Evolutionary conservation across 371 early-diverging fungal species (phyloP).

Genomic region (Encephalitozoon romaleae): DNA sequence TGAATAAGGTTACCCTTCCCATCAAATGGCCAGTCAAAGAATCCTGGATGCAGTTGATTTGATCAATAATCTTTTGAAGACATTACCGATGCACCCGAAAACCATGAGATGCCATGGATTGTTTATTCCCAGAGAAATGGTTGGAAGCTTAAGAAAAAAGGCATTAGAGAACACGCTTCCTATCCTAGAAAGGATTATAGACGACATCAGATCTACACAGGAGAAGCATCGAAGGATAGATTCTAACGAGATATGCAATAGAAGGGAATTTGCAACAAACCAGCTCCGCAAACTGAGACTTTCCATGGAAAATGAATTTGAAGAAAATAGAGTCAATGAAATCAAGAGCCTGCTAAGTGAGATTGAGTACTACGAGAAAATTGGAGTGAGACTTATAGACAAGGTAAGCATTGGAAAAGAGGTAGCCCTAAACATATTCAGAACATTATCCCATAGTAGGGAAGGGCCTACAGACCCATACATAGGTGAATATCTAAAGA

Average conservation of each 20-base stretch:
- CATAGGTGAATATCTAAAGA: constrained; percentile 12
- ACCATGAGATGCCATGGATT: neutral
- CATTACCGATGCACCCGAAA: neutral
- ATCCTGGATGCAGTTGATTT: neutral
- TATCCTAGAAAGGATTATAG: neutral
- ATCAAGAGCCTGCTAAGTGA: neutral
- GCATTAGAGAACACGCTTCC: neutral
- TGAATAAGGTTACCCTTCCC: neutral
- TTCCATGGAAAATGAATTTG: neutral
- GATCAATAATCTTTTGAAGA: neutral
- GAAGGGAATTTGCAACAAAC: neutral
- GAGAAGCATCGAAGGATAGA: neutral
- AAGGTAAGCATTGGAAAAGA: constrained; percentile 1
- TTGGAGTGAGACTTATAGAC: neutral
- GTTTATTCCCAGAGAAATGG: neutral
- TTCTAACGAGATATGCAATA: neutral
- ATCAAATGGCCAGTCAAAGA: neutral
- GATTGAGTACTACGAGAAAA: constrained; percentile 9
- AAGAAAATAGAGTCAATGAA: neutral
- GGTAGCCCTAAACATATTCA: constrained; percentile 4
- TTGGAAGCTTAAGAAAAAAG: neutral
- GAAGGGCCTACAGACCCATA: neutral
- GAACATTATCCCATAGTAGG: neutral
- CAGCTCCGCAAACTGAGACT: neutral
- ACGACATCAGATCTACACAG: neutral